These are phyloP conservation scores for Psilocybe sp. DNA, from an alignment of 768 basidiomycete genomes.

Conservation along the genomic window DNA sequence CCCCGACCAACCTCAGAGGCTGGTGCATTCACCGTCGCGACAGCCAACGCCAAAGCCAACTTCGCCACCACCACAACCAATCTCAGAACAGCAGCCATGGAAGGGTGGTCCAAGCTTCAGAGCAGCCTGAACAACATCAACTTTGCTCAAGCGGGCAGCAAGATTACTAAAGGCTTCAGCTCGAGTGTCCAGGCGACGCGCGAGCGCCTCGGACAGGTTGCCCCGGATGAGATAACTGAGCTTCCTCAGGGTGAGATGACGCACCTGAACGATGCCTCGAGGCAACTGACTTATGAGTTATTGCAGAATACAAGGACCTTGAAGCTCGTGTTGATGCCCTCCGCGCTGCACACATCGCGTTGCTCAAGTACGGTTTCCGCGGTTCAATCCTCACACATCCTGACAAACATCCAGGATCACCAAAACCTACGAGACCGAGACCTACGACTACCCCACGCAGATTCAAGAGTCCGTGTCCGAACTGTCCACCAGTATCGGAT, in stretches of 20 bases:
- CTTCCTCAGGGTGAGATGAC: slow-evolving; percentile 70
- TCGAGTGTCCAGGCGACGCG: slow-evolving; percentile 82
- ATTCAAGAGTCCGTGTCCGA: slow-evolving; percentile 55
- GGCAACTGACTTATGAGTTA: no score
- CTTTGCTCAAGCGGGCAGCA: slow-evolving; percentile 71
- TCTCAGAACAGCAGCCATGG: slow-evolving; percentile 35
- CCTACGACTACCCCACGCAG: slow-evolving; percentile 88
- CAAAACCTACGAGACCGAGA: slow-evolving; percentile 84
- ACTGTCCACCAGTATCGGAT: slow-evolving; percentile 45
- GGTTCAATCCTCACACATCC: neutral
- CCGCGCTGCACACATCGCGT: slow-evolving; percentile 64
- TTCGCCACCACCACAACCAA: slow-evolving; percentile 4
- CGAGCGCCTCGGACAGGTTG: slow-evolving; percentile 86
- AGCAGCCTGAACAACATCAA: slow-evolving; percentile 64
- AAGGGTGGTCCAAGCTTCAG: slow-evolving; percentile 68
- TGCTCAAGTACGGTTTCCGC: slow-evolving; percentile 65
- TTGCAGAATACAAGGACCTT: slow-evolving; percentile 92
- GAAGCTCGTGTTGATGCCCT: slow-evolving; percentile 94
- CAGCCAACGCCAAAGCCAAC: slow-evolving; percentile 4
- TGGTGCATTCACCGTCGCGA: neutral
- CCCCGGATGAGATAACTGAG: slow-evolving; percentile 93
- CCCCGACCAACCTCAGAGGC: no score
- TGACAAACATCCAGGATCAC: slow-evolving; percentile 55
- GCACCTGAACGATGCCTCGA: neutral
- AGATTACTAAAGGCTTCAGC: slow-evolving; percentile 75